Evolutionary conservation across 345 rosid species (phyloP), one percentile per base, ranked within the genome.

Genomic region (Camelina laxa): DNA sequence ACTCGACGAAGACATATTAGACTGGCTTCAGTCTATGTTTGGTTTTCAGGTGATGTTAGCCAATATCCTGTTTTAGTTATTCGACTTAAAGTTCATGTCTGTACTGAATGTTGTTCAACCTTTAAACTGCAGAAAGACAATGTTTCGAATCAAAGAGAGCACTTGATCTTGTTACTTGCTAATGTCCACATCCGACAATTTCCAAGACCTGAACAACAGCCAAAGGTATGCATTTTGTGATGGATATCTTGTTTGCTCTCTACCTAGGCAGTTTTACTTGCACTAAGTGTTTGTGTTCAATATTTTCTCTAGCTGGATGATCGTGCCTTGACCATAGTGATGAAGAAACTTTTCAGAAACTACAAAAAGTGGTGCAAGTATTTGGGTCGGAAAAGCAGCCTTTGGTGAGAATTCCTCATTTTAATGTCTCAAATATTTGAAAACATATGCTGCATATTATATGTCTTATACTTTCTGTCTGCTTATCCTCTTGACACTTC

Each of bases 341-440:
- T 88, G 92, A 83, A 84, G 80, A 84, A 79, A 77, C 80, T 88
- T 45, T 88, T 88, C 73, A 86, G 80, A 44, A 88, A 86, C 83
- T 88, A 88, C 76, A 88, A 86, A 65, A 83, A 72, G 20, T 88
- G 92, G 92, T 88, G 92, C 89, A 88, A 84, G 50, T 86, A 84
- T 51, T 72, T 88, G 73, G 89, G 89, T 41, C 87, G 87, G 67
- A 86, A 88, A 84, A 84, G 86, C 68, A 88, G 92, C 70, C 86
- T 88, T 76, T 82, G 88, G 92, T 88, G 72, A 80, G 86, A 16
- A 48, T 61, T 72, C 13, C 14, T 38, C 17, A 9, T 42, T 42
- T 24, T 41, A 33, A 47, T 19, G 35, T 14, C 36, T 33, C 7
- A 44, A 36, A 45, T 21, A 42, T 42, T 42, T 31, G n/a, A 55